Evolutionary conservation across 2,329 filamentous ascomycete genomes (phyloP).

Genomic region (Penicillium carneum): DNA sequence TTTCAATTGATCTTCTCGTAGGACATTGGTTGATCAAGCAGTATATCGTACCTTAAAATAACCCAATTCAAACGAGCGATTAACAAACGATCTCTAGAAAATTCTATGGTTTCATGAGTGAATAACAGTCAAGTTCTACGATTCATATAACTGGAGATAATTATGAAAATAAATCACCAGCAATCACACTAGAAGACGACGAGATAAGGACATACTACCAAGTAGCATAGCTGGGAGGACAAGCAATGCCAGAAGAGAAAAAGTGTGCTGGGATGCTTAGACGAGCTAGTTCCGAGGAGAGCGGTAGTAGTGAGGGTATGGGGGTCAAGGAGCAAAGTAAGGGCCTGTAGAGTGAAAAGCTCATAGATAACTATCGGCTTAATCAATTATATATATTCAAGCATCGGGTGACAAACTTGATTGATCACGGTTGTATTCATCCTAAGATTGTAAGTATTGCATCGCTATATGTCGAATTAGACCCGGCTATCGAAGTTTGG

Average conservation of each 20-base stretch:
- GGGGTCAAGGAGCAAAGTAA: conserved; percentile 20
- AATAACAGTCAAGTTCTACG: too few relatives aligned
- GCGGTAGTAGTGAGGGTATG: conserved; percentile 10
- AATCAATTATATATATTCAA: conserved; percentile 2
- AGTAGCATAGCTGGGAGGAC: background rate
- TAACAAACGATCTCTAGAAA: background rate
- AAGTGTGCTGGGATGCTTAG: background rate
- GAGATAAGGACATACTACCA: background rate
- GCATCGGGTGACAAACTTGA: background rate
- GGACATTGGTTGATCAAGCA: background rate
- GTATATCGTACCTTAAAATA: background rate
- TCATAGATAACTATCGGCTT: conserved; percentile 3
- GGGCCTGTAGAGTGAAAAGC: conserved; percentile 13
- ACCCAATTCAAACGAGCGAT: conserved; percentile 2
- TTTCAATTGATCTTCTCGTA: background rate
- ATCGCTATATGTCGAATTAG: background rate
- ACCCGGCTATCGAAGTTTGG: background rate
- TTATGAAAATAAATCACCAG: background rate
- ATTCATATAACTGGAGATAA: background rate
- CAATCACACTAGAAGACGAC: background rate
- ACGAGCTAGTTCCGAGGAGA: conserved; percentile 18
- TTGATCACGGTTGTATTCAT: background rate
- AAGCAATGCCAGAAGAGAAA: background rate
- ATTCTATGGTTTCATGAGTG: background rate
- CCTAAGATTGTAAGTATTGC: background rate